Base-by-base conservation (phyloP, 2,329 filamentous ascomycete species). In the Beauveria scarabaeidicola region DNA sequence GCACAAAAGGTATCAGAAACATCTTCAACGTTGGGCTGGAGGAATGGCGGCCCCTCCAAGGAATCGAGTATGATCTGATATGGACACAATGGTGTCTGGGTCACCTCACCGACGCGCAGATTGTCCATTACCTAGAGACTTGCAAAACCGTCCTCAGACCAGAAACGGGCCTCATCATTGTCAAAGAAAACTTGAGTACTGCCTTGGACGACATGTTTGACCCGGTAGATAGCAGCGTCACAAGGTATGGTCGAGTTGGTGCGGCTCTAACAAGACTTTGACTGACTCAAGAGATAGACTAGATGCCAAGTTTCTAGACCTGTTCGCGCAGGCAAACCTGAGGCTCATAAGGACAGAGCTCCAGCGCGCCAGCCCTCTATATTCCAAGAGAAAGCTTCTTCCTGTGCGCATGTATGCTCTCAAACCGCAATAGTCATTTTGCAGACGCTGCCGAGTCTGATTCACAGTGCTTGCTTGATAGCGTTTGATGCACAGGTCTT, bases 401-500 rank as follows among this genome's bases (percentile, higher is more conserved):
- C 88, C 90, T 0, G 87, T 96, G 23, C 82, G 84, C 66, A 88
- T 87, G 71, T 96, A 91, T 73, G 91, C 90, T 1, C 73, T 96
- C 65, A 84, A 82, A 65, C 55, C 46, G 13, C 55, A 15, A 51
- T 41, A 48, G 7, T 21, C 11, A 25, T 6, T 6, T 6, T 0
- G 13, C 13, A 15, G 21, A 25, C 3, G 5, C 19, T 13, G 7
- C 11, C 10, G 23, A 19, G 7, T 50, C 7, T 13, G 27, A 7
- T 32, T 32, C 47, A 32, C 29, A 21, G 25, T 1, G 9, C 43
- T 44, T 36, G 32, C 32, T 36, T 36, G 32, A 36, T 36, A 15
- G 32, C 13, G 11, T 36, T 36, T 36, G 32, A 36, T 36, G 5
- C 32, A 36, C 32, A 15, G 32, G 32, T 36, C 32, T 36, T 36